Evolutionary conservation across 768 basidiomycete genomes (phyloP).

Genomic region (Trametes maxima): DNA sequence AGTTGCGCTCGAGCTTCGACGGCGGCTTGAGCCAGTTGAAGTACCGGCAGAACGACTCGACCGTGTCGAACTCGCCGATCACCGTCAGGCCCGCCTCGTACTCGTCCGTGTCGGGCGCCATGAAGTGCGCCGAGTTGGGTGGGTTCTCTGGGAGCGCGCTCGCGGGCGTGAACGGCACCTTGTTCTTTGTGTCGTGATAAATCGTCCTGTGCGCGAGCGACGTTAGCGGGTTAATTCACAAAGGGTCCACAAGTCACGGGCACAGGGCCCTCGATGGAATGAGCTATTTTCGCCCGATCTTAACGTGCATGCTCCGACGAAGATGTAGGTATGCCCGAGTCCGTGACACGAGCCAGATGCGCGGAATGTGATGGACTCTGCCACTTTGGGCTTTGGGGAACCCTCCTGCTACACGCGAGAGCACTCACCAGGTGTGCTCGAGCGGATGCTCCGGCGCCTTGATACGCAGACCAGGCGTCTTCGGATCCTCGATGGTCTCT

Average conservation of each 20-base stretch:
- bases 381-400: too few species aligned
- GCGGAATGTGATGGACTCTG: too few species aligned
- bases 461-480: slow-evolving; percentile 73
- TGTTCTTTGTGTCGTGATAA: slow-evolving; percentile 85
- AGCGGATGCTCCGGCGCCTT: slow-evolving; percentile 80
- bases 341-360: too few species aligned
- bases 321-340: too few species aligned
- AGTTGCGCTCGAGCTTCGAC: slow-evolving; percentile 83
- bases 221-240: not conserved
- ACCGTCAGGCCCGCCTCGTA: slow-evolving; percentile 87
- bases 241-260: too few species aligned
- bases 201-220: slow-evolving; percentile 63
- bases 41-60: slow-evolving; percentile 88
- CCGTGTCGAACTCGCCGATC: slow-evolving; percentile 89
- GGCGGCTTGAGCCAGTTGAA: slow-evolving; percentile 95
- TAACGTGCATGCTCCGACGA: too few species aligned
- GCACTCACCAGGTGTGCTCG: slow-evolving; percentile 77
- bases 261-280: too few species aligned
- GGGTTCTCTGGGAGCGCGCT: slow-evolving; percentile 25
- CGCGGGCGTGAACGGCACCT: slow-evolving; percentile 59
- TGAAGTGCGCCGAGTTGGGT: slow-evolving; percentile 31
- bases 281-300: too few species aligned
- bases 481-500: slow-evolving; percentile 80
- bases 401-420: too few species aligned
- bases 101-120: slow-evolving; percentile 63